Conservation (phyloP, 2,329 filamentous ascomycete species). For the Beauveria medogensis region DNA sequence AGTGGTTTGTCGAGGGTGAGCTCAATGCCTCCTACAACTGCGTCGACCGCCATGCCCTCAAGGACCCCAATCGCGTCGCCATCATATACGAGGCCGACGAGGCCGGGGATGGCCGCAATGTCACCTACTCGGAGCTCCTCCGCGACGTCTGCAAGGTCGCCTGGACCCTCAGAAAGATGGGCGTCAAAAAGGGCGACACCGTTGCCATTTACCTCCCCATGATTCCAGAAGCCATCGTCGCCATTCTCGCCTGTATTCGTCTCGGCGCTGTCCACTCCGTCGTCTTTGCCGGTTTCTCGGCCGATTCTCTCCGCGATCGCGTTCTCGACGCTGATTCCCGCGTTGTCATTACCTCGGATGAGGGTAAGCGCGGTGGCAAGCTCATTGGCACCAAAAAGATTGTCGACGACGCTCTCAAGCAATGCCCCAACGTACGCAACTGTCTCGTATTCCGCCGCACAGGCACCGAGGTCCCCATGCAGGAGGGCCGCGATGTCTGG, state of each 20-base stretch:
- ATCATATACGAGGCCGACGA: constrained; percentile 99
- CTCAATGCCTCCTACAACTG: constrained; percentile 97
- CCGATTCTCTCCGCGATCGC: constrained; percentile 90
- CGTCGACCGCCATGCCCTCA: constrained; percentile 92
- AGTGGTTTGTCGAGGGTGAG: constrained; percentile 91
- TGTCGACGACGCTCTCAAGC: constrained; percentile 93
- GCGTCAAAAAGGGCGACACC: constrained; percentile 93
- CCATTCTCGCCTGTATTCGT: constrained; percentile 82
- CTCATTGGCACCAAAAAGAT: constrained; percentile 98
- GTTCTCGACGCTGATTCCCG: constrained; percentile 85
- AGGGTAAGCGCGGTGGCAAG: constrained; percentile 97
- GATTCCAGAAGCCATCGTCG: constrained; percentile 92
- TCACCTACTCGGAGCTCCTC: constrained; percentile 89
- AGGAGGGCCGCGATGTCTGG: constrained; percentile 82
- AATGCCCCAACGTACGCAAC: constrained; percentile 80
- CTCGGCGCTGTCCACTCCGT: constrained; percentile 97
- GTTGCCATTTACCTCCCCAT: constrained; percentile 97
- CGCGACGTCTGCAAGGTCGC: constrained; percentile 83
- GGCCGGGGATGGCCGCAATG: constrained; percentile 72
- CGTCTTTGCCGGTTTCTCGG: constrained; percentile 94
- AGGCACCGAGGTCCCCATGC: constrained; percentile 86
- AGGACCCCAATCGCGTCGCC: constrained; percentile 84
- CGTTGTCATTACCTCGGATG: constrained; percentile 93
- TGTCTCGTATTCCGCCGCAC: constrained; percentile 94
- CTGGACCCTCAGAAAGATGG: constrained; percentile 87